Percentiles rank a stretch among this genome's conserved stretches.
phyloP scores from a whole-genome alignment of 78 protist genomes.

The Tieghemostelium lacteum region DNA sequence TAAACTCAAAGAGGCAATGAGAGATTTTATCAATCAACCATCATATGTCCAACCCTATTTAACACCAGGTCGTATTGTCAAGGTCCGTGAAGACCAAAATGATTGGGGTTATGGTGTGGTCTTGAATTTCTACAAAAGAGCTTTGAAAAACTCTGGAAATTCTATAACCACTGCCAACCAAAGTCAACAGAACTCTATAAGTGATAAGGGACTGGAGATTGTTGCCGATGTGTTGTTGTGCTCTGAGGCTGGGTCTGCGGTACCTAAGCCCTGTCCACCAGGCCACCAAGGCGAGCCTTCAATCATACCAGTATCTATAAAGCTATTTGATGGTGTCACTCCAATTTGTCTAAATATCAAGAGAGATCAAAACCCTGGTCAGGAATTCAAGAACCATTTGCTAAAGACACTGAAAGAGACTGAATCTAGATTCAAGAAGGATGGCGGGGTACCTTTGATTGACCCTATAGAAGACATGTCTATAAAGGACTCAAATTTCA shows the following conservation, averaged over 20 bases:
- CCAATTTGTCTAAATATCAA: constrained; percentile 30
- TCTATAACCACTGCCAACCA: no score
- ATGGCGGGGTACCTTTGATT: constrained; percentile 88
- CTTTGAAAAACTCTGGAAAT: background rate
- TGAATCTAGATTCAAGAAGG: constrained; percentile 65
- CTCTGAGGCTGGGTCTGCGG: constrained; percentile 3
- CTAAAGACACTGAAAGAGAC: constrained; percentile 43
- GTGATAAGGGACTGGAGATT: constrained; percentile 61
- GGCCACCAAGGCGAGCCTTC: constrained; percentile 31
- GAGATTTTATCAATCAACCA: constrained; percentile 77
- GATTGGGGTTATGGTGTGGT: constrained; percentile 94
- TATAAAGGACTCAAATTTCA: constrained; percentile 64
- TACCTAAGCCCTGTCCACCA: constrained; percentile 62
- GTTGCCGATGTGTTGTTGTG: constrained; percentile 77
- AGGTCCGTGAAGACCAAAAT: constrained; percentile 43
- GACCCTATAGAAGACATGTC: constrained; percentile 96
- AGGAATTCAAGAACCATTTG: constrained; percentile 55
- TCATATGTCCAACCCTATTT: constrained; percentile 84
- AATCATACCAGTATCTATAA: constrained; percentile 69
- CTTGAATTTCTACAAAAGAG: constrained; percentile 80
- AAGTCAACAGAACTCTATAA: constrained; percentile 62
- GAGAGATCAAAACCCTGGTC: constrained; percentile 22
- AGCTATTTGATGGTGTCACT: constrained; percentile 66
- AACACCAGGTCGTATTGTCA: constrained; percentile 91
- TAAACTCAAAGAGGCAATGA: constrained; percentile 60